Base-by-base conservation (phyloP, 139 green algal species). In the Micractinium sp. region DNA sequence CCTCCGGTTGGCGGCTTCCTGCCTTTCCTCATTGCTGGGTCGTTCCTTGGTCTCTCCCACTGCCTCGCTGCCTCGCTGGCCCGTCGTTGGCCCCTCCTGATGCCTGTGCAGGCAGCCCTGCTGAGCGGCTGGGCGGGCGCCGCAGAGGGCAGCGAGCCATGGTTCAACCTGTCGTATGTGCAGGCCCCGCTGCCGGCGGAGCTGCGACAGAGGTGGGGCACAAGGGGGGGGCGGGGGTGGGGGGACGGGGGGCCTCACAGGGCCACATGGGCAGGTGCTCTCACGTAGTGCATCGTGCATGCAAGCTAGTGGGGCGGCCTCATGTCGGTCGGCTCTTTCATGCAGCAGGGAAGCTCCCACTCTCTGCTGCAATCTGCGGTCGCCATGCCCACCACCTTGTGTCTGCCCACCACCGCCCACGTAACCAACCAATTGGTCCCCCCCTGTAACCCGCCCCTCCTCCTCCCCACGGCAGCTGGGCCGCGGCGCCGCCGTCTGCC, bases 91-190 rank as follows among this genome's bases (percentile, higher is more conserved):
- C 47, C 47, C 47, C 47, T 56, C 47, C 47, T 56, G 7, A 56
- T 9, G 47, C 7, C 47, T 56, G n/a, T 56, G 47, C 47, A 56
- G 47, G 47, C 35, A 14, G 81, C 69, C 61, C 27, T 89, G 79
- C 79, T 79, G 87, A 85, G 33, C 35, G 67, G 33, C 27, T 39
- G 89, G 81, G 39, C 86, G 80, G 92, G 56, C 53, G 53, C 56
- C 0, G 0, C 31, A 33, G 27, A 35, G 2, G 92, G 92, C 25
- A 87, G 18, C 20, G 96, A 98, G 94, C 96, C 96, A 53, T 98
- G 96, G 96, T 98, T 97, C 85, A 85, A 82, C 5, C 81, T 95
- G 38, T 73, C 86, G 31, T 95, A 90, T 36, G 35, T 88, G 23
- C n/a, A 82, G 47, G 86, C 47, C 27, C 82, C 90, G 76, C 53